These are phyloP conservation scores for Claviceps cyperi DNA, from an alignment of 2,329 filamentous ascomycete genomes.

Conservation along the genomic window DNA sequence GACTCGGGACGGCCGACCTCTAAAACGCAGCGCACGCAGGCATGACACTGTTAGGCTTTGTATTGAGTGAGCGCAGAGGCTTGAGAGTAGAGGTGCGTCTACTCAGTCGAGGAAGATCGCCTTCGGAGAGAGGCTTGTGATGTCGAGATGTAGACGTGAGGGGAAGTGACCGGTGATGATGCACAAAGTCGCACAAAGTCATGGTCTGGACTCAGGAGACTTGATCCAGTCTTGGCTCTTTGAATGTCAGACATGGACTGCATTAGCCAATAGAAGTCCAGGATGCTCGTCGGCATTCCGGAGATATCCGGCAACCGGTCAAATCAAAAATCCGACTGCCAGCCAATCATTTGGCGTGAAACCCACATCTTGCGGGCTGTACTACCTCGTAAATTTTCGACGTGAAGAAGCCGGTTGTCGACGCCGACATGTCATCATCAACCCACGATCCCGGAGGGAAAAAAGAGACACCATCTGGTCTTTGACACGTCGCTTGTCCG, in stretches of 20 bases:
- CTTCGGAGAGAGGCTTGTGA: not conserved
- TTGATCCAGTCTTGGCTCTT: not conserved
- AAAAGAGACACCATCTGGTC: not conserved
- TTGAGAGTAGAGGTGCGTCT: not conserved
- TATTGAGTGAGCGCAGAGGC: not conserved
- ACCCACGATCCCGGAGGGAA: not conserved
- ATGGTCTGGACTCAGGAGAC: not conserved
- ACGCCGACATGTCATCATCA: conserved; percentile 2
- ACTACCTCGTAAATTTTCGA: conserved; percentile 3
- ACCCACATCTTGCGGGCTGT: not conserved
- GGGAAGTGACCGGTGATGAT: not conserved
- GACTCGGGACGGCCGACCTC: conserved; percentile 27
- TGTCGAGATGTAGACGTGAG: conserved; percentile 3
- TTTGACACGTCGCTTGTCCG: not conserved
- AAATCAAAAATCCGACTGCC: conserved; percentile 1
- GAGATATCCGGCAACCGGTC: not conserved
- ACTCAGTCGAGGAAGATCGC: not conserved
- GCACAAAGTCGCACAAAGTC: not conserved
- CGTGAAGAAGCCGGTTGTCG: not conserved
- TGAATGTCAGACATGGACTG: not conserved
- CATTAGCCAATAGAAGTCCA: conserved; percentile 1
- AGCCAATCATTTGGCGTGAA: not conserved
- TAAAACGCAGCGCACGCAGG: conserved; percentile 33
- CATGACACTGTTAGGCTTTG: conserved; percentile 6
- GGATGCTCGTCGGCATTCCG: no score